Evolutionary conservation across 2,329 filamentous ascomycete genomes (phyloP).

Genomic region (Penicillium sp.): DNA sequence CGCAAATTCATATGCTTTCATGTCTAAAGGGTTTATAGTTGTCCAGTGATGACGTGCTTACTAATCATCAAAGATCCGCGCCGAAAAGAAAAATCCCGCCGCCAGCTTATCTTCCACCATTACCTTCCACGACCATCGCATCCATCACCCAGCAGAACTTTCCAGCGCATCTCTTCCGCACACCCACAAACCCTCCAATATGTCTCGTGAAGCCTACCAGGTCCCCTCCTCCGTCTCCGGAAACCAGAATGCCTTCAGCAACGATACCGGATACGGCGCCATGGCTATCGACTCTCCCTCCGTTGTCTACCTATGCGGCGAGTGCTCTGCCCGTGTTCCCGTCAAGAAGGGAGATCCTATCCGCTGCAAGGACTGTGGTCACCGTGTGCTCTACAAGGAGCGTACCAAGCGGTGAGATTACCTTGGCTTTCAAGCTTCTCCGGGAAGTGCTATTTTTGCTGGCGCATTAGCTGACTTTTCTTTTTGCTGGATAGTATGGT

Average conservation of each 20-base stretch:
- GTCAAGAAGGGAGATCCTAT: conserved; percentile 79
- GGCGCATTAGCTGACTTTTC: conserved; percentile 12
- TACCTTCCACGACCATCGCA: neutral
- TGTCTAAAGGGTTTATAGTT: neutral
- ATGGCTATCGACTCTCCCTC: conserved; percentile 52
- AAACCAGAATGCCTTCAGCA: conserved; percentile 42
- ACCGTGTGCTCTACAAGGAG: conserved; percentile 96
- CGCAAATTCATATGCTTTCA: neutral
- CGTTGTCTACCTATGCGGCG: conserved; percentile 75
- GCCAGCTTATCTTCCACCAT: neutral
- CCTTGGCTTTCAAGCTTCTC: neutral
- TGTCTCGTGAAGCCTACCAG: conserved; percentile 78
- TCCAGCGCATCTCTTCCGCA: neutral
- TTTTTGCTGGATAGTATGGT: conserved; percentile 71
- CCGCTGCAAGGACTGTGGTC: conserved; percentile 88
- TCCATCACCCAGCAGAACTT: neutral
- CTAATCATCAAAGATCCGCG: neutral
- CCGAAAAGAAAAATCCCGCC: neutral
- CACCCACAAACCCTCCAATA: conserved; percentile 21
- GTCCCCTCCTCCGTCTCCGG: conserved; percentile 61
- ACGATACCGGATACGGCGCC: conserved; percentile 38
- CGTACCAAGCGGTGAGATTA: conserved; percentile 83
- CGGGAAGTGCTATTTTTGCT: neutral
- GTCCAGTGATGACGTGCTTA: neutral
- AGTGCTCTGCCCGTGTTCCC: conserved; percentile 76